Conservation (phyloP, 2,329 filamentous ascomycete species). For the Fusarium pseudocircinatum region DNA sequence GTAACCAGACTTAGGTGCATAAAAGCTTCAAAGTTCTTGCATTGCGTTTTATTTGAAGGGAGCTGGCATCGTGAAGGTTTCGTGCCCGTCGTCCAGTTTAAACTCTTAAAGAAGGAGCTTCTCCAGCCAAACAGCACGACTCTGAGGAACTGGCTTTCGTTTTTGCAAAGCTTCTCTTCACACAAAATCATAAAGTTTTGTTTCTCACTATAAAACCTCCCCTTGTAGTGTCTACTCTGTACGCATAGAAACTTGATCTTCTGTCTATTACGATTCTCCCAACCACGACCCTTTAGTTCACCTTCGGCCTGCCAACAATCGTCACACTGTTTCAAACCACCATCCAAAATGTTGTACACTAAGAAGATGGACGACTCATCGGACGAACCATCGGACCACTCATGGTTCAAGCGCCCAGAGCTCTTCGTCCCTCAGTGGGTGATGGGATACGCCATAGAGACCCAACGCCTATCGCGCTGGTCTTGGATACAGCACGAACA, state of each 20-base stretch:
- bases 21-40: no score
- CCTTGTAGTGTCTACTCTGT: background rate
- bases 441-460: background rate
- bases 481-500: background rate
- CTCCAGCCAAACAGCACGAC: background rate
- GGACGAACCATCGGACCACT: background rate
- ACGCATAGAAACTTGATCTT: background rate
- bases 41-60: background rate
- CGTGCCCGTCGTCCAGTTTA: background rate
- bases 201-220: background rate
- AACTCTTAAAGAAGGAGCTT: background rate
- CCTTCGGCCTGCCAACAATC: no score
- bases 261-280: background rate
- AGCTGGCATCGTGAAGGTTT: background rate
- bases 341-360: background rate
- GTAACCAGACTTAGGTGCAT: no score
- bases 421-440: background rate
- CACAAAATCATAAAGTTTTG: background rate
- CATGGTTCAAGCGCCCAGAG: background rate
- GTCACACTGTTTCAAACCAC: background rate
- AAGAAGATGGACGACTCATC: no score
- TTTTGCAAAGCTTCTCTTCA: background rate
- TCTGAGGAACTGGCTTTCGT: background rate
- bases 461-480: background rate
- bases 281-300: background rate